A percentile compares a stretch with the other conserved stretches of the same genome.
Evolutionary conservation across 257 asterid species (phyloP).

Genomic region (Avicennia marina): DNA sequence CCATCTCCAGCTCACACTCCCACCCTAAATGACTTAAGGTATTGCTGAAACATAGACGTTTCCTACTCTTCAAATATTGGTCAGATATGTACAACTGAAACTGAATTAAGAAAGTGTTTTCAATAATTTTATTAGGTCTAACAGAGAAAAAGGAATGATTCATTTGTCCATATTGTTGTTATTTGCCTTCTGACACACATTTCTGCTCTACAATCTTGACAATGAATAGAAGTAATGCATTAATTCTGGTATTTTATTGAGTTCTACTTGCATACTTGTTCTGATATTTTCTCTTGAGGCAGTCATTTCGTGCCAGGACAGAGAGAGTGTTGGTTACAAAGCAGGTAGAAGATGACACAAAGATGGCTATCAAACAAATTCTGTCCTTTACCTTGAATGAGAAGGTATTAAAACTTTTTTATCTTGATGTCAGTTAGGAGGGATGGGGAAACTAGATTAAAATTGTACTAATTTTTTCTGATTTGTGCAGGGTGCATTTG

Average conservation of each 20-base stretch:
- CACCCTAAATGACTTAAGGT: too few relatives aligned
- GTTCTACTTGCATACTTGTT: slow-evolving; percentile 11
- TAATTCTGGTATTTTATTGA: background rate
- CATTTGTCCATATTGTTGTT: too few relatives aligned
- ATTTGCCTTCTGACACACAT: too few relatives aligned
- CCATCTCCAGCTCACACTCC: too few relatives aligned
- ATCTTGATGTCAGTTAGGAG: too few relatives aligned
- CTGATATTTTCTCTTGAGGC: slow-evolving; percentile 30
- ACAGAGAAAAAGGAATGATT: too few relatives aligned
- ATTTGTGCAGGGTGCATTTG: slow-evolving; percentile 69
- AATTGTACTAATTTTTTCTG: slow-evolving; percentile 4
- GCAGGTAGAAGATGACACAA: slow-evolving; percentile 50
- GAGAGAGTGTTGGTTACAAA: slow-evolving; percentile 41
- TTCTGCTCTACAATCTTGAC: background rate
- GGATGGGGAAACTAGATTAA: slow-evolving; percentile 4
- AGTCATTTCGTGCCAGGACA: slow-evolving; percentile 89
- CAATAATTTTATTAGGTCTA: too few relatives aligned
- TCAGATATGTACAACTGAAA: too few relatives aligned
- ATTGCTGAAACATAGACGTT: too few relatives aligned
- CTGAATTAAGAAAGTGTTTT: too few relatives aligned
- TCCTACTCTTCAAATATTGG: too few relatives aligned
- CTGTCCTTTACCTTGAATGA: slow-evolving; percentile 65
- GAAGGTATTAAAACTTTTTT: slow-evolving; percentile 53
- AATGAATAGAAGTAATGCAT: background rate
- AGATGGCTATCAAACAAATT: slow-evolving; percentile 55